Base-by-base conservation (phyloP, 2,329 filamentous ascomycete species). In the Niveomyces coronatus region DNA sequence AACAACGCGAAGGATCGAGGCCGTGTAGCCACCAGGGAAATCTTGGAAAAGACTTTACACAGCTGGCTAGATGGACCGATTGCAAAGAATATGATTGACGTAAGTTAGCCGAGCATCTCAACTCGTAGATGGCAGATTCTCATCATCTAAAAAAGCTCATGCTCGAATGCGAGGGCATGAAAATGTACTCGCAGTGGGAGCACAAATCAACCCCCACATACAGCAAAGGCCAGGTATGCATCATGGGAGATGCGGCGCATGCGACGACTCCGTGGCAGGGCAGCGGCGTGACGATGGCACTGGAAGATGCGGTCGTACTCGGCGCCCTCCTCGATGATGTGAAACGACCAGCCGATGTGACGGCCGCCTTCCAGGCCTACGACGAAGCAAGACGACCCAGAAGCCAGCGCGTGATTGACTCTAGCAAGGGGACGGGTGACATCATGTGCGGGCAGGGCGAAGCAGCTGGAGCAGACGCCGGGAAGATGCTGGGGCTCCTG, bases 181-280 rank as follows among this genome's bases (percentile, higher is more conserved):
- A 29, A 10, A 5, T 11, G 0, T 44, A 42, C 26, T 44, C 35
- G 0, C 35, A 46, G 31, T 44, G 36, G 38, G 44, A 47, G 16
- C 40, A 45, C 22, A 43, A 44, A n/a, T 20, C 20, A n/a, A 46
- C 37, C 3, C 30, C 35, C 9, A 45, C 43, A 4, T 49, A 47
- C n/a, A 29, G 36, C 35, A 34, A 43, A 1, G 44, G 44, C 2
- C 42, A 42, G 2, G 39, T 49, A 1, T 51, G 50, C 23, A 44
- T 53, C 9, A 44, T 52, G 2, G 49, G 50, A 10, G 50, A 53
- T 37, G 50, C 49, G 2, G 49, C 51, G 1, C 50, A 53, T 35
- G 50, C 50, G 6, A 45, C 44, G 11, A 49, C 47, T 1, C 52
- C 52, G 0, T 52, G 47, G 31, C 47, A 51, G 26, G 52, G 43